Conservation (phyloP, 495 filamentous ascomycete genomes). For the Trichoderma reesei region DNA sequence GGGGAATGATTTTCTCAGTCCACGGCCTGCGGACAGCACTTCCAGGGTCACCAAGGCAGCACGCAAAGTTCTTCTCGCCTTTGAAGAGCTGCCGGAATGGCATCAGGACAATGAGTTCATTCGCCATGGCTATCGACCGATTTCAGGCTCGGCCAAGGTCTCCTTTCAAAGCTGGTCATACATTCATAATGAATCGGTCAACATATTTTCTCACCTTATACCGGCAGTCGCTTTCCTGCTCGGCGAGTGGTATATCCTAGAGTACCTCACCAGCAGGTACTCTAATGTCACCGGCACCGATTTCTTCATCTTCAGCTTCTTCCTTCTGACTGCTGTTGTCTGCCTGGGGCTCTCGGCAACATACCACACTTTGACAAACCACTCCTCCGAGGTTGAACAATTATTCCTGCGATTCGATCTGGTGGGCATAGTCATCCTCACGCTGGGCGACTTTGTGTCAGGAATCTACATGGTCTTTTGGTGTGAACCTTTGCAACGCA, state of each 20-base stretch:
- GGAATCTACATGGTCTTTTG: slow-evolving; percentile 40
- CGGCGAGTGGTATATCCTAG: slow-evolving; percentile 14
- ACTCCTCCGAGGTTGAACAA: slow-evolving; percentile 28
- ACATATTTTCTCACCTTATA: slow-evolving; percentile 72
- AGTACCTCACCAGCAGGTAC: slow-evolving; percentile 33
- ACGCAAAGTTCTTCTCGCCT: slow-evolving; percentile 23
- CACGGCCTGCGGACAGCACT: not conserved
- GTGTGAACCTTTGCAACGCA: slow-evolving; percentile 27
- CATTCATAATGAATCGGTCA: slow-evolving; percentile 78
- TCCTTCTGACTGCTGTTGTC: slow-evolving; percentile 25
- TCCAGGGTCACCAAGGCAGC: slow-evolving; percentile 18
- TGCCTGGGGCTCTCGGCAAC: slow-evolving; percentile 30
- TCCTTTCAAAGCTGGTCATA: slow-evolving; percentile 60
- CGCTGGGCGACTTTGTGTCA: slow-evolving; percentile 32
- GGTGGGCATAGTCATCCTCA: slow-evolving; percentile 36
- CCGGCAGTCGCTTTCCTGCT: slow-evolving; percentile 22
- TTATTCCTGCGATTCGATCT: slow-evolving; percentile 34
- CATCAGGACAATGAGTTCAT: slow-evolving; percentile 76
- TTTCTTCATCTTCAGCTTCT: slow-evolving; percentile 29
- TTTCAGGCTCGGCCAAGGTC: slow-evolving; percentile 51
- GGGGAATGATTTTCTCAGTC: not conserved
- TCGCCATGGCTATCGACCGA: slow-evolving; percentile 58
- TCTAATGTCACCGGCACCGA: slow-evolving; percentile 23
- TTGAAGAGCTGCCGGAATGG: slow-evolving; percentile 57
- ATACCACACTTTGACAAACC: slow-evolving; percentile 40